Evolutionary conservation across 352 stramenopile genomes (phyloP), one percentile per base, ranked within the genome.

Genomic region (Globisporangium ultimum): DNA sequence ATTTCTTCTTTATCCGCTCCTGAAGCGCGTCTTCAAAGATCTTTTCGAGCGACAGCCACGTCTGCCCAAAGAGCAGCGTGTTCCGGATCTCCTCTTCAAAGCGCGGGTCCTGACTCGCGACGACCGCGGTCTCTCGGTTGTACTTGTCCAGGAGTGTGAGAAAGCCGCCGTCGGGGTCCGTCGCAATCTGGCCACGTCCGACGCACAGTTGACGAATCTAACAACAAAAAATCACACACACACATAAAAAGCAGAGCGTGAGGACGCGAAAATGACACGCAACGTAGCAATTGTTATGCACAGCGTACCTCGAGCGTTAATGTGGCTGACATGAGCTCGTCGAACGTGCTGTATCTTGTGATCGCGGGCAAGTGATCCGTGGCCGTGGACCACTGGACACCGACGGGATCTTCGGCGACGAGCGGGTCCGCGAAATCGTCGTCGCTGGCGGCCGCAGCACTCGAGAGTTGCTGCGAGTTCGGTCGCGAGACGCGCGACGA

Each of bases 301-400:
- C 15, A 32, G n/a, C 64, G 58, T 66, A 88, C 81, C 72, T 96
- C 87, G 10, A 96, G 68, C 15, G 87, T 96, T 45, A 96, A 56
- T 14, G 87, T 96, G 13, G 87, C 87, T 12, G 85, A 95, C 84
- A 96, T 96, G 53, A 94, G 74, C 68, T 96, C 87, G 72, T 96
- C 87, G 42, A 96, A 96, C 32, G 87, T 96, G 58, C 84, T 93
- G 68, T 95, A 93, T 0, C 87, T 81, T 20, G 84, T 95, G 60
- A 96, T 96, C 10, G 84, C 68, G 5, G 87, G 87, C 8, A 95
- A 48, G 32, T 88, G 75, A 55, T 95, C 87, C 0, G 68, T 76
- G 0, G 76, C 76, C 0, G 79, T 82, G 1, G 84, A 72, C 87
- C 87, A 95, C 28, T 70, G 53, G 15, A 95, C 84, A 14, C 64